Evolutionary conservation across 495 filamentous ascomycete species (phyloP), one percentile per base, ranked within the genome.

Genomic region (Bathelium albidoporum): DNA sequence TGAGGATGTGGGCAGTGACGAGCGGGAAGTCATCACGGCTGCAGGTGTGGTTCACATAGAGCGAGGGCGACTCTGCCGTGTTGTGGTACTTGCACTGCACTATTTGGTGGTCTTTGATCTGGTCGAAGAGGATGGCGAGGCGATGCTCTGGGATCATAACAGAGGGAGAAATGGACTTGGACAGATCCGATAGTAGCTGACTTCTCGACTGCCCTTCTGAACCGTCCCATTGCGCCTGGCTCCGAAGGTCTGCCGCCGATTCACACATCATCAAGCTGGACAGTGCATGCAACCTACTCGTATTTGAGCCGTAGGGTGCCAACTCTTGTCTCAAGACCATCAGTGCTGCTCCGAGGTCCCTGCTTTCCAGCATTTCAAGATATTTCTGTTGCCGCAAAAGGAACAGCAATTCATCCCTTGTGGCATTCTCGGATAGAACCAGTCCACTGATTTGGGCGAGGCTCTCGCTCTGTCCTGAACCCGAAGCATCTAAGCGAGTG

Each of bases 91-190:
- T 75, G 69, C 94, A 99, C 43, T 83, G 80, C 58, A 84, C 81
- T 52, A 97, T 89, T 74, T 96, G 93, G 61, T 79, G 82, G 58
- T 84, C 77, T 70, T 97, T 96, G 31, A 95, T 83, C 62, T 93
- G 83, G 58, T 89, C 80, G 59, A 99, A 76, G n/a, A 99, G 75
- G 29, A 83, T 78, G 9, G 89, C 90, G n/a, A 99, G 79, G 14
- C 94, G 89, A 73, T 95, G 90, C 68, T 95, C 89, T 4, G 94
- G 95, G 59, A 99, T 89, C 95, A 99, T 97, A 28, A 96, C 89
- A n/a, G 90, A 91, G 1, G 94, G 94, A 2, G 95, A 95, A 63
- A 99, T 95, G 34, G 83, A 96, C 78, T 90, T 89, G 58, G 92
- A 95, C 28, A 99, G 75, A 45, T 94, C 85, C 4, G 85, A 88